Percentiles rank a stretch among this genome's conserved stretches.
Conservation (phyloP, 2,329 filamentous ascomycete genomes). For the Lachnellula occidentalis region DNA sequence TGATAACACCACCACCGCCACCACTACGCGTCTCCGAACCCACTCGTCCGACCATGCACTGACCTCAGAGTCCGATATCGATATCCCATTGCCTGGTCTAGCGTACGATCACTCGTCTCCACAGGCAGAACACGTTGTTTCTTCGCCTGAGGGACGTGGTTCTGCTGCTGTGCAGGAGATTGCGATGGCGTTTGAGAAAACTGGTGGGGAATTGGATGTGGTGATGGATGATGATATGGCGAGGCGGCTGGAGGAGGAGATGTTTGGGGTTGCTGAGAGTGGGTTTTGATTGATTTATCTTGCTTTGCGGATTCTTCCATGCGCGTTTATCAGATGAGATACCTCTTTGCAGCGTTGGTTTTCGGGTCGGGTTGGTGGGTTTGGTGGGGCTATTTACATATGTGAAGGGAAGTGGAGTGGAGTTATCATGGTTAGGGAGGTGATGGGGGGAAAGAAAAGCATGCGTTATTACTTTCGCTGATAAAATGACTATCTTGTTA, state of each 20-base stretch:
- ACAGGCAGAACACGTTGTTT: background rate
- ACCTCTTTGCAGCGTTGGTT: too few relatives aligned
- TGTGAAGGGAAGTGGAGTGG: too few relatives aligned
- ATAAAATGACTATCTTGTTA: too few relatives aligned
- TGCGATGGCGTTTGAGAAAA: background rate
- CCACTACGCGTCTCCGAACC: background rate
- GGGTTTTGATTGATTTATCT: background rate
- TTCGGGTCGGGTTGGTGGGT: too few relatives aligned
- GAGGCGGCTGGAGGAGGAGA: background rate
- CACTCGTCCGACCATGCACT: background rate
- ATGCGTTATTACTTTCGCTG: too few relatives aligned
- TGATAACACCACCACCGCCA: background rate
- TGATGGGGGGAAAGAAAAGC: too few relatives aligned
- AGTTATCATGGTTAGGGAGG: too few relatives aligned
- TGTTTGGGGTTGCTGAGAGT: background rate
- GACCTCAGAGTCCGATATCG: background rate
- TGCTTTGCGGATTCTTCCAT: too few relatives aligned
- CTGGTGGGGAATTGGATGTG: background rate
- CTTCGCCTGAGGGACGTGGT: background rate
- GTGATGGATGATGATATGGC: background rate
- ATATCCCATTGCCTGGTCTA: background rate
- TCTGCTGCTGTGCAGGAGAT: background rate
- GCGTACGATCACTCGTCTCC: background rate
- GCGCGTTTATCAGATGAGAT: too few relatives aligned
- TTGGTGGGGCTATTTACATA: too few relatives aligned